Percentiles rank a stretch among this genome's conserved stretches.
phyloP scores from a whole-genome alignment of 2,329 filamentous ascomycete species.

The Trichoderma breve region DNA sequence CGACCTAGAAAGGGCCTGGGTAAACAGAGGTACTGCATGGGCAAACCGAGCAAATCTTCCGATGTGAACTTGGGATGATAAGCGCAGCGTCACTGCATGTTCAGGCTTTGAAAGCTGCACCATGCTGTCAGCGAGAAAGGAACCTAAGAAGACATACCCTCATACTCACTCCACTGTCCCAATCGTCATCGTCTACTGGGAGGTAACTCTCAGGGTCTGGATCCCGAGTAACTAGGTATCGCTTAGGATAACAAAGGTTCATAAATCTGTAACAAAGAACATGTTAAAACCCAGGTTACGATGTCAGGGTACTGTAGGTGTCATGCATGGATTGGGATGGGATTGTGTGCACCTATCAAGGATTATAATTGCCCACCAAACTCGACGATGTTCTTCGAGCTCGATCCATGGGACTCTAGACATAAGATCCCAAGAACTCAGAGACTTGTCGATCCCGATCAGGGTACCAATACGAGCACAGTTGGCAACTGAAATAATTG shows the following conservation, averaged over 20 bases:
- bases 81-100: neutral
- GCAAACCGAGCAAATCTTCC: neutral
- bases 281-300: neutral
- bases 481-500: neutral
- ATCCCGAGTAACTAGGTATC: conserved; percentile 11
- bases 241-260: conserved; percentile 11
- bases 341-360: conserved; percentile 1
- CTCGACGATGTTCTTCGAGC: neutral
- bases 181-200: conserved; percentile 16
- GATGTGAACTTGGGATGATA: neutral
- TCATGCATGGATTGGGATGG: neutral
- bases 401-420: neutral
- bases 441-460: neutral
- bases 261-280: conserved; percentile 5
- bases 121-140: neutral
- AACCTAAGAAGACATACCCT: neutral
- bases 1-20: neutral
- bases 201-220: conserved; percentile 17
- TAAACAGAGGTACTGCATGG: neutral
- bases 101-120: neutral
- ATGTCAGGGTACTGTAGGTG: neutral
- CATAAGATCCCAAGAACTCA: neutral
- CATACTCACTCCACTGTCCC: conserved; percentile 2
- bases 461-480: conserved; percentile 2
- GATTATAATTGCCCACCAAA: conserved; percentile 4